These are phyloP conservation scores for Lycium ferocissimum DNA, from an alignment of 257 asterid genomes.

Conservation along the genomic window DNA sequence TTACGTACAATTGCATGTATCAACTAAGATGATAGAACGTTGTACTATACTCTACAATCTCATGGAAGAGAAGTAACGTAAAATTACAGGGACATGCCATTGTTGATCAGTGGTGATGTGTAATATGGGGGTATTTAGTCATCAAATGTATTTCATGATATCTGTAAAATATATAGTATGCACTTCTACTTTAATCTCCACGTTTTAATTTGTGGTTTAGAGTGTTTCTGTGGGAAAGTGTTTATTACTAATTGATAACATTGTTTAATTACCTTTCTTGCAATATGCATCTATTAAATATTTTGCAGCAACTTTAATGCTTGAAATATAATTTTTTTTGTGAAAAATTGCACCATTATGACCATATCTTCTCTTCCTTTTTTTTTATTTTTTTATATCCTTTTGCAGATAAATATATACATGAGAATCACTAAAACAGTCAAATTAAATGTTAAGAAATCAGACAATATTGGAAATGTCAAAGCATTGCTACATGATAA, in stretches of 20 bases:
- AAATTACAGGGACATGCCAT: too few species aligned
- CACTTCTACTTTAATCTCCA: background rate
- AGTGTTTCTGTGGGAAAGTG: background rate
- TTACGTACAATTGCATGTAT: too few species aligned
- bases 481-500: conserved; percentile 32
- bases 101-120: too few species aligned
- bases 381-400: background rate
- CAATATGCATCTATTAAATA: too few species aligned
- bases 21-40: too few species aligned
- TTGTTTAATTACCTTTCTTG: background rate
- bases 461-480: conserved; percentile 28
- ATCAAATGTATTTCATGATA: background rate
- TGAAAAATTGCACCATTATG: background rate
- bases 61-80: too few species aligned
- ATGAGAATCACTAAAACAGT: conserved; percentile 34
- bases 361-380: background rate
- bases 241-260: background rate
- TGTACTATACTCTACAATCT: too few species aligned
- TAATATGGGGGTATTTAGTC: too few species aligned
- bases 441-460: conserved; percentile 26
- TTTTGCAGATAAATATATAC: conserved; percentile 30
- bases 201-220: background rate
- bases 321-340: background rate
- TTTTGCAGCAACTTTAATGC: too few species aligned
- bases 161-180: too few species aligned